phyloP scores from a whole-genome alignment of 768 basidiomycete genomes.

The Mycena rosella region DNA sequence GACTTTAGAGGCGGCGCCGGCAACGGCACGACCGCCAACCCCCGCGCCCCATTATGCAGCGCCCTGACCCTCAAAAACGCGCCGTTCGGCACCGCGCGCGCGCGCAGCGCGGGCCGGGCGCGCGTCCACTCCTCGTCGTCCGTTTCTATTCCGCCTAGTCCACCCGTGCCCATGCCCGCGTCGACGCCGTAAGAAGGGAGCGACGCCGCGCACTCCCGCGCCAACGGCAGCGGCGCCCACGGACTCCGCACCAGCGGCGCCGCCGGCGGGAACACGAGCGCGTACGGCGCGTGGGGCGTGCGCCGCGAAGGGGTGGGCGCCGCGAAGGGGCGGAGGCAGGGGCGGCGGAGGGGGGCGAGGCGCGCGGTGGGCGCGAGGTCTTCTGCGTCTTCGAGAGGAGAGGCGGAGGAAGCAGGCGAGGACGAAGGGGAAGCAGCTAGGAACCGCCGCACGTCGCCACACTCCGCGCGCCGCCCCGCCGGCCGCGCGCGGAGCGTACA shows the following conservation, averaged over 20 bases:
- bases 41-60: conserved; percentile 6
- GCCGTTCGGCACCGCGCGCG: conserved; percentile 37
- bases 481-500: background rate
- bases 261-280: conserved; percentile 26
- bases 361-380: conserved; percentile 25
- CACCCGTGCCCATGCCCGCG: background rate
- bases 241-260: conserved; percentile 20
- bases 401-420: too few species aligned
- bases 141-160: background rate
- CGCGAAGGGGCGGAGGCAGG: too few species aligned
- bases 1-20: too few species aligned
- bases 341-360: conserved; percentile 23
- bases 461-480: conserved; percentile 6
- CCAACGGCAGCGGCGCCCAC: conserved; percentile 31
- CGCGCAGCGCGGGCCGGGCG: conserved; percentile 25
- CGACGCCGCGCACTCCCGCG: too few species aligned
- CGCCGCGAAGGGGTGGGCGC: too few species aligned
- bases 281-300: conserved; percentile 27
- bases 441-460: background rate
- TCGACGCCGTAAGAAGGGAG: too few species aligned
- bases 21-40: background rate
- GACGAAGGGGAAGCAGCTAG: background rate
- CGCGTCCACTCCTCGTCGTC: background rate
- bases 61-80: conserved; percentile 36
- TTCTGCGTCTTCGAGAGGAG: background rate